Percentiles rank a stretch among this genome's conserved stretches.
Conservation (phyloP, 2,329 filamentous ascomycete species). For the Fusarium humuli region DNA sequence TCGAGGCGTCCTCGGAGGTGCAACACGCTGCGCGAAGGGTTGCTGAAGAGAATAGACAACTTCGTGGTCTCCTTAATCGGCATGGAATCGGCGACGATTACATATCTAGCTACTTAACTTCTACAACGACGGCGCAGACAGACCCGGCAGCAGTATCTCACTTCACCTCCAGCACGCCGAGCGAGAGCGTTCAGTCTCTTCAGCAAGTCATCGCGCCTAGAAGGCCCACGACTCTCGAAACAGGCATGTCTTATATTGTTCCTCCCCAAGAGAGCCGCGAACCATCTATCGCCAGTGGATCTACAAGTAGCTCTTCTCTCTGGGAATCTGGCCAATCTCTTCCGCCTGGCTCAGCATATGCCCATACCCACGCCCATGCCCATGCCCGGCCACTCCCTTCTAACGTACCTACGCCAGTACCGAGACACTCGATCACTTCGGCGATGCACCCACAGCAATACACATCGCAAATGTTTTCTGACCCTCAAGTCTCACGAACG, state of each 20-base stretch:
- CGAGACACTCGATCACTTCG: conserved; percentile 39
- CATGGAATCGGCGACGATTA: conserved; percentile 68
- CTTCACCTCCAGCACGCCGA: conserved; percentile 40
- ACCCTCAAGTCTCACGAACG: conserved; percentile 36
- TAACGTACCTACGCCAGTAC: conserved; percentile 38
- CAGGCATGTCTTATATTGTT: conserved; percentile 44
- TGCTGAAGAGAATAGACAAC: conserved; percentile 74
- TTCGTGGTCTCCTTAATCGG: conserved; percentile 68
- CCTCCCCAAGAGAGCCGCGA: conserved; percentile 51
- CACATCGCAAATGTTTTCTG: conserved; percentile 37
- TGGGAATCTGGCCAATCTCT: conserved; percentile 50
- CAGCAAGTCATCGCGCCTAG: conserved; percentile 55
- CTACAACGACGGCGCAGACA: conserved; percentile 31
- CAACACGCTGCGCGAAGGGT: conserved; percentile 77
- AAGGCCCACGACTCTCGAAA: conserved; percentile 48
- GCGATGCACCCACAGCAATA: conserved; percentile 43
- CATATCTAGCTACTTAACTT: conserved; percentile 59
- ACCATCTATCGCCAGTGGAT: conserved; percentile 49
- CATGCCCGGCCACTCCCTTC: conserved; percentile 43
- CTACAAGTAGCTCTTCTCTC: conserved; percentile 49
- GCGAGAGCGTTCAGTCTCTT: conserved; percentile 49
- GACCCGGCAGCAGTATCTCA: conserved; percentile 36
- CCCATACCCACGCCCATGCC: neutral
- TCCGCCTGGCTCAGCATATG: conserved; percentile 42
- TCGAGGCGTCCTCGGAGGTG: conserved; percentile 77